Evolutionary conservation across 1,139 yeast species (phyloP), one percentile per base, ranked within the genome.

Genomic region (Pichia sp.): DNA sequence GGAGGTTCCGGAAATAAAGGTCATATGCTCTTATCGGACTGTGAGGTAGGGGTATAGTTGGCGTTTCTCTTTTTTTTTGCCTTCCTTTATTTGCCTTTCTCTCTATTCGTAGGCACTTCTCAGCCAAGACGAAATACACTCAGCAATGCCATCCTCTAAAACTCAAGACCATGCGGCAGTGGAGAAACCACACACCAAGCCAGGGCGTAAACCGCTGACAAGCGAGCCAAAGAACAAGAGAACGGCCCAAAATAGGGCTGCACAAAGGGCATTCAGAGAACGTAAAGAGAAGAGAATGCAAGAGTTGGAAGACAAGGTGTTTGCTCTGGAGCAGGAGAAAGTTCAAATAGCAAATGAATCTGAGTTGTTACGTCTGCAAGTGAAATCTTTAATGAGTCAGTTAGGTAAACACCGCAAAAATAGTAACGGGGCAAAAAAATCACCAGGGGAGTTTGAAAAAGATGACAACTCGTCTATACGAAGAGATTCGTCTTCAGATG

Each of bases 191-290:
- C 36, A 36, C 4, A 52, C 60, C 19, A 77, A 76, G 59, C 83
- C 85, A 0, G 87, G 87, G 3, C 76, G 96, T 57, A 89, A 87
- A 71, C 90, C 87, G 0, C 73, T 85, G 52, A 86, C 83, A 18
- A 78, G 85, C 3, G 96, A 87, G 66, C 96, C 96, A 3, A 79
- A 79, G 64, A 82, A 83, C 62, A 91, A 89, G 74, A 76, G 99
- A 61, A 89, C 96, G 21, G 98, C 97, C 1, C 99, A 93, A 70
- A 93, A 93, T 69, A 78, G 99, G 64, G 97, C 97, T 7, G 99
- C 99, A 21, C 99, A 93, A 70, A 76, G 98, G 53, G 98, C 98
- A 9, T 93, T 90, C 69, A 76, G 99, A 56, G 98, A 93, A 69
- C 80, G 99, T 58, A 93, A 93, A 68, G 98, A 93, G 67, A 77